Percentiles rank a stretch among this genome's conserved stretches.
These are phyloP conservation scores for Vitis cinerea DNA, from an alignment of 164 flowering plant species.

Conservation along the genomic window DNA sequence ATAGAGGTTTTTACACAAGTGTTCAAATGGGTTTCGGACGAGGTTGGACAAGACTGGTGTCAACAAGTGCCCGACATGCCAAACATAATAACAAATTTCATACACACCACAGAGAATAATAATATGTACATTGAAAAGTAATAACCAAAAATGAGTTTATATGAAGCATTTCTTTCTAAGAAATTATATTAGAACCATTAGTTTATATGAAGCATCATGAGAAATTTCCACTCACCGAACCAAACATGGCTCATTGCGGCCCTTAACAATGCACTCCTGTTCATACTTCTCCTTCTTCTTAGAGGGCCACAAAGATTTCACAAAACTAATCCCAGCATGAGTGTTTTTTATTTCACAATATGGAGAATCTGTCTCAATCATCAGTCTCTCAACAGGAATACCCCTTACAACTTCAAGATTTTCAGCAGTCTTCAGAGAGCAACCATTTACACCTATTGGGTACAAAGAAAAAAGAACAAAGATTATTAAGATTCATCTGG, in stretches of 20 bases:
- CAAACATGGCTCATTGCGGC: slow-evolving; percentile 93
- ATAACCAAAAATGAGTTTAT: background rate
- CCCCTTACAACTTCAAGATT: slow-evolving; percentile 83
- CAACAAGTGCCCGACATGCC: no score
- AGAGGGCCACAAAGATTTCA: slow-evolving; percentile 81
- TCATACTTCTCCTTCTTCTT: slow-evolving; percentile 97
- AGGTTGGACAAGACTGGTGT: no score
- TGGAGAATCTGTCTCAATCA: slow-evolving; percentile 99
- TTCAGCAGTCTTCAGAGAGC: slow-evolving; percentile 85
- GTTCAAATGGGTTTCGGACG: no score
- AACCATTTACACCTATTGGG: slow-evolving; percentile 87
- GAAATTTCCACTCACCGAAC: slow-evolving; percentile 59
- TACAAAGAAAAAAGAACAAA: background rate
- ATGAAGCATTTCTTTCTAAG: background rate
- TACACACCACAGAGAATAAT: no score
- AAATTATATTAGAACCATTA: no score
- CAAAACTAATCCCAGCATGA: slow-evolving; percentile 83
- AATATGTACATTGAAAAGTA: no score
- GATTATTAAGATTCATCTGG: background rate
- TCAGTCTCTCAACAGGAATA: slow-evolving; percentile 83
- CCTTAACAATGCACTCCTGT: slow-evolving; percentile 69
- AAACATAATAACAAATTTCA: background rate
- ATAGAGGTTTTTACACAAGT: no score
- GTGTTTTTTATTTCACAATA: slow-evolving; percentile 95
- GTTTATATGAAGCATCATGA: background rate